Conservation (phyloP, 352 stramenopile species). For the Globisporangium echinulatum region DNA sequence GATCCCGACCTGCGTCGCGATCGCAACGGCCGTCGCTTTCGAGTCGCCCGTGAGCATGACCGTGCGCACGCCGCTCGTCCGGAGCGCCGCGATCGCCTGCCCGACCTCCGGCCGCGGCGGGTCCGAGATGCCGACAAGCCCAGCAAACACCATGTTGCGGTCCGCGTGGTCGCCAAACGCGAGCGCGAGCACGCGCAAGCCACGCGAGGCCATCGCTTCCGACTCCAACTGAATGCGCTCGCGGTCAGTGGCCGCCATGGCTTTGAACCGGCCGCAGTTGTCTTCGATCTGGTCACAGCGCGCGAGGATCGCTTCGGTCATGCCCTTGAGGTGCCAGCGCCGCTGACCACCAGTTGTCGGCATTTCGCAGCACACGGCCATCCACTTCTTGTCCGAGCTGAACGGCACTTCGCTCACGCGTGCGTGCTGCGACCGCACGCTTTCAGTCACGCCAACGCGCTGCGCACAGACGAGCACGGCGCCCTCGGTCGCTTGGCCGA, state of each 20-base stretch:
- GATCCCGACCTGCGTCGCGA: constrained; percentile 93
- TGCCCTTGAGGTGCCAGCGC: constrained; percentile 75
- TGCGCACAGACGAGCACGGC: constrained; percentile 62
- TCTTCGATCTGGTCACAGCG: constrained; percentile 71
- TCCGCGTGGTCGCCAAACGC: constrained; percentile 84
- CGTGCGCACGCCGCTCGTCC: constrained; percentile 54
- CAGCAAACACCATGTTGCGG: constrained; percentile 86
- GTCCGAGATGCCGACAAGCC: constrained; percentile 91
- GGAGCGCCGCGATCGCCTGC: constrained; percentile 53
- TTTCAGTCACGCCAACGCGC: constrained; percentile 49
- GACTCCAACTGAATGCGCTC: constrained; percentile 60
- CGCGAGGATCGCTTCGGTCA: constrained; percentile 76
- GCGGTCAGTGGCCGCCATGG: constrained; percentile 53
- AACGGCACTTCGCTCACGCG: constrained; percentile 92
- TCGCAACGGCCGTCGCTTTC: constrained; percentile 93
- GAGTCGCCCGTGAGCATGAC: constrained; percentile 95
- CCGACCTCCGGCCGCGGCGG: constrained; percentile 60
- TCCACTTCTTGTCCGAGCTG: constrained; percentile 94
- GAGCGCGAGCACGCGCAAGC: constrained; percentile 86
- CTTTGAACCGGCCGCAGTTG: constrained; percentile 59
- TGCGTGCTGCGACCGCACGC: constrained; percentile 39
- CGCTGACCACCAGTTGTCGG: constrained; percentile 12
- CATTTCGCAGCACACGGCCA: constrained; percentile 88
- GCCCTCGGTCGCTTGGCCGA: constrained; percentile 79
- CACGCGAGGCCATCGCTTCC: constrained; percentile 61